Percentiles rank a stretch among this genome's conserved stretches.
phyloP scores from a whole-genome alignment of 1,284 basidiomycete species.

The Exsudoporus floridanus region DNA sequence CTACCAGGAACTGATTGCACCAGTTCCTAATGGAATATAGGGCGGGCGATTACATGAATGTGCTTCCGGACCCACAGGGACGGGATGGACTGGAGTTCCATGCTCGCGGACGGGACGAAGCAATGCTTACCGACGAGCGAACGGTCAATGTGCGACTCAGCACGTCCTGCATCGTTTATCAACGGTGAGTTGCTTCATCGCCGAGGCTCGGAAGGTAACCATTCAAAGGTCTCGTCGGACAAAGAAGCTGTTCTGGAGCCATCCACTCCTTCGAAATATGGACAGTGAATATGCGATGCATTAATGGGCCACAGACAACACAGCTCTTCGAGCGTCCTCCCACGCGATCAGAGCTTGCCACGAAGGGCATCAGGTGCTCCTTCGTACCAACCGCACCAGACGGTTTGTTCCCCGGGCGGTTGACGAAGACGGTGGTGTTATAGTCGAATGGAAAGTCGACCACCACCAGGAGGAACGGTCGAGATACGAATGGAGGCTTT shows the following conservation, averaged over 20 bases:
- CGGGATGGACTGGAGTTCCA: too few species aligned
- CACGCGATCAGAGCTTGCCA: too few species aligned
- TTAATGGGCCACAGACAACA: not conserved
- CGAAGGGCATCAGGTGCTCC: not conserved
- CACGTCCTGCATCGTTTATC: too few species aligned
- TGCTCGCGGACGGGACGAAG: not conserved
- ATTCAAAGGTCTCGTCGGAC: not conserved
- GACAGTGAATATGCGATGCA: not conserved
- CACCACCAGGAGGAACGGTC: not conserved
- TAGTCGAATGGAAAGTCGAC: not conserved
- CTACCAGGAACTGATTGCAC: too few species aligned
- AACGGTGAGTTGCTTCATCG: too few species aligned
- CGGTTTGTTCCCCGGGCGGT: not conserved
- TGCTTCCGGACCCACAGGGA: too few species aligned
- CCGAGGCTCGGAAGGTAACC: too few species aligned
- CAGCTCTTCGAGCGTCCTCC: not conserved
- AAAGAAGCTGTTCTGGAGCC: too few species aligned
- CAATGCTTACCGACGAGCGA: not conserved
- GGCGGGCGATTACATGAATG: too few species aligned
- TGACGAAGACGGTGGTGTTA: not conserved
- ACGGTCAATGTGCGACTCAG: too few species aligned
- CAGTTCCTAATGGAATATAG: too few species aligned
- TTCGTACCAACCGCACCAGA: not conserved
- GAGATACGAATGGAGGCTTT: too few species aligned
- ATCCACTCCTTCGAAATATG: not conserved